Evolutionary conservation across 768 basidiomycete species (phyloP).

Genomic region (Mycena vulgaris): DNA sequence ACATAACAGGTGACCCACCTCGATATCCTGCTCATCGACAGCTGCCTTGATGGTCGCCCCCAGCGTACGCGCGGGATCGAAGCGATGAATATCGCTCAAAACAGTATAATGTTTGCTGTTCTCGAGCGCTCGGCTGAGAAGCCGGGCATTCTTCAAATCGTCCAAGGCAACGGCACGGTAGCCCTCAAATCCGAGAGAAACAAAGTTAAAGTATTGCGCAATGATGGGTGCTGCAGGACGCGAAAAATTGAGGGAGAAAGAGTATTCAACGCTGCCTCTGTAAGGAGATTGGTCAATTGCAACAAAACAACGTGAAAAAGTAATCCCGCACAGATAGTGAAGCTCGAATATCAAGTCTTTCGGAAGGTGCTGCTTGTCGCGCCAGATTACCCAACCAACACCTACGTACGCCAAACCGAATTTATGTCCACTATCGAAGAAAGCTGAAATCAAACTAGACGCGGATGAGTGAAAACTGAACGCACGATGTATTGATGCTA

Average conservation of each 20-base stretch:
- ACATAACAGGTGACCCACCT: conserved; percentile 54
- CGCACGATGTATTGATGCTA: conserved; percentile 70
- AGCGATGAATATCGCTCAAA: conserved; percentile 70
- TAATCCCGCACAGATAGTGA: conserved; percentile 55
- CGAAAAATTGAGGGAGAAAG: conserved; percentile 77
- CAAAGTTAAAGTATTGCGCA: conserved; percentile 75
- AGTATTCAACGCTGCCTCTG: conserved; percentile 76
- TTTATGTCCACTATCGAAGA: conserved; percentile 68
- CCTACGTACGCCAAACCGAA: conserved; percentile 69
- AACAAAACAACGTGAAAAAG: no score
- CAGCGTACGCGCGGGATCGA: conserved; percentile 44
- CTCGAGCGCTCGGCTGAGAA: conserved; percentile 75
- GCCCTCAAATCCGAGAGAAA: conserved; percentile 73
- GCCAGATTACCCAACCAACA: conserved; percentile 81
- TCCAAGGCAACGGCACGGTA: conserved; percentile 64
- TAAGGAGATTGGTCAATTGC: background rate
- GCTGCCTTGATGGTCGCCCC: conserved; percentile 50
- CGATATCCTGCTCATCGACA: conserved; percentile 68
- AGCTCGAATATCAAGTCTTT: conserved; percentile 83
- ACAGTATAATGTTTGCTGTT: conserved; percentile 67
- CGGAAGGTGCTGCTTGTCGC: conserved; percentile 73
- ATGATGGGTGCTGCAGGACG: conserved; percentile 76
- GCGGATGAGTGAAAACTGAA: conserved; percentile 36
- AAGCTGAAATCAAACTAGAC: background rate
- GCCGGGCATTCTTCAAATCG: conserved; percentile 74